These are phyloP conservation scores for Aquilaria malaccensis DNA, from an alignment of 345 rosid species.

Conservation along the genomic window DNA sequence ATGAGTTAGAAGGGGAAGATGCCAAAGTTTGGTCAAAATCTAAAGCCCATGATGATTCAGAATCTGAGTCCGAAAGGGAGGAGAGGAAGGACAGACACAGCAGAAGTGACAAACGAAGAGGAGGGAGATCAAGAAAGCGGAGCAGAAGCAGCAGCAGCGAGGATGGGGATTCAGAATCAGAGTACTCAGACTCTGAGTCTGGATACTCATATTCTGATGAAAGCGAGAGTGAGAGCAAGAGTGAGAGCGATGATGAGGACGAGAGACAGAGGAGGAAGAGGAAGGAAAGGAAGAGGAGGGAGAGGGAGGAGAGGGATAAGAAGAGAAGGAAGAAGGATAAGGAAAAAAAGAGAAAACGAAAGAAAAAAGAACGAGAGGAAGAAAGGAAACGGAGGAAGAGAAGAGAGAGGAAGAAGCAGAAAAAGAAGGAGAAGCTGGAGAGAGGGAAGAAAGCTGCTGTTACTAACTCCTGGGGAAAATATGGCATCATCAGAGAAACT, in stretches of 20 bases:
- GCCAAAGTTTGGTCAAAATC: no score
- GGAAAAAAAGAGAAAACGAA: constrained; percentile 22
- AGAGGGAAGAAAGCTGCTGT: constrained; percentile 77
- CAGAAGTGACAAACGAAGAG: constrained; percentile 23
- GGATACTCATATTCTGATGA: constrained; percentile 35
- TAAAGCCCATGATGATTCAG: constrained; percentile 22
- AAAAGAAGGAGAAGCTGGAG: constrained; percentile 42
- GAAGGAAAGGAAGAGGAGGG: constrained; percentile 24
- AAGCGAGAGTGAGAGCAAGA: no score
- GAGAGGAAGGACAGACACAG: constrained; percentile 23
- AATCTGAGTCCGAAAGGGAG: constrained; percentile 21
- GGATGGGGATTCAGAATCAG: constrained; percentile 29
- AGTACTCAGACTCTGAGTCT: constrained; percentile 32
- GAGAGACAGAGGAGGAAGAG: constrained; percentile 33
- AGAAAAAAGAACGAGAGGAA: constrained; percentile 8
- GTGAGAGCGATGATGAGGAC: constrained; percentile 28
- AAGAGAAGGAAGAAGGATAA: constrained; percentile 15
- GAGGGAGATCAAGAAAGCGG: constrained; percentile 24
- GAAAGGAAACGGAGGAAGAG: constrained; percentile 17
- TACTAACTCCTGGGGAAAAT: constrained; percentile 91
- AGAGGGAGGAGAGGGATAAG: constrained; percentile 12
- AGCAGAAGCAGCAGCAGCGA: constrained; percentile 22
- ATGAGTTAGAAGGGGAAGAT: constrained; percentile 5
- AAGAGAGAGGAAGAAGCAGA: constrained; percentile 29
- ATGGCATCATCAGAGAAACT: constrained; percentile 86